These are phyloP conservation scores for Lasiodiplodia sp. DNA, from an alignment of 2,329 filamentous ascomycete genomes.

Conservation along the genomic window DNA sequence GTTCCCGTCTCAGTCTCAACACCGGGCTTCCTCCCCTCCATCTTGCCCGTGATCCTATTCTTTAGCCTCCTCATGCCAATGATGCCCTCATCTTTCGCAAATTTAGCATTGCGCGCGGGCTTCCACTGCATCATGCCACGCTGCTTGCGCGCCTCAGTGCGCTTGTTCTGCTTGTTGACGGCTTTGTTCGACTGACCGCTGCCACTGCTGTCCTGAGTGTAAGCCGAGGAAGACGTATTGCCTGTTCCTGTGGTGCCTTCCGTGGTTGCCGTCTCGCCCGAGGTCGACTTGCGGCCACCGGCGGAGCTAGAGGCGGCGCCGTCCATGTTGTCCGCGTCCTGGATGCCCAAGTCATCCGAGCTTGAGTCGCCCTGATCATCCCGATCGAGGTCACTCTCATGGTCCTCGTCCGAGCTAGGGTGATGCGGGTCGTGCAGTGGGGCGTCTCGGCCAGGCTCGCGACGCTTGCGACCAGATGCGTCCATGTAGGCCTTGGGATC, in stretches of 20 bases:
- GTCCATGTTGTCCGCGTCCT: conserved; percentile 58
- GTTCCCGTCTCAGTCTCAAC: conserved; percentile 69
- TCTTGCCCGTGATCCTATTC: conserved; percentile 72
- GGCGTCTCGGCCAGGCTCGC: conserved; percentile 62
- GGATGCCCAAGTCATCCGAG: conserved; percentile 64
- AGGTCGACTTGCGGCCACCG: conserved; percentile 34
- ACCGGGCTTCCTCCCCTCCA: conserved; percentile 84
- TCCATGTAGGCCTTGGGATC: conserved; percentile 71
- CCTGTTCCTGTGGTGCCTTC: too few species aligned
- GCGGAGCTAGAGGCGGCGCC: conserved; percentile 32
- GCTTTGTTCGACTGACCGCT: conserved; percentile 55
- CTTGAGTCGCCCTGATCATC: conserved; percentile 47
- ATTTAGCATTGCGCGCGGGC: conserved; percentile 83
- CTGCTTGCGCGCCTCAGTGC: conserved; percentile 80
- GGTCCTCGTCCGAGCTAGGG: conserved; percentile 53
- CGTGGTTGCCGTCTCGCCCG: conserved; percentile 35
- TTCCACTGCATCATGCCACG: conserved; percentile 95
- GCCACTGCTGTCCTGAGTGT: conserved; percentile 34
- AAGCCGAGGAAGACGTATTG: conserved; percentile 3
- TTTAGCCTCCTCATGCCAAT: conserved; percentile 79
- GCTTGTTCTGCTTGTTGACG: conserved; percentile 72
- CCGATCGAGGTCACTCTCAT: conserved; percentile 50
- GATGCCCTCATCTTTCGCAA: conserved; percentile 86
- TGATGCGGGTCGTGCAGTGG: conserved; percentile 61
- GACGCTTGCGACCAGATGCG: conserved; percentile 58